Evolutionary conservation across 768 basidiomycete genomes (phyloP).

Genomic region (Boletus patriciae): DNA sequence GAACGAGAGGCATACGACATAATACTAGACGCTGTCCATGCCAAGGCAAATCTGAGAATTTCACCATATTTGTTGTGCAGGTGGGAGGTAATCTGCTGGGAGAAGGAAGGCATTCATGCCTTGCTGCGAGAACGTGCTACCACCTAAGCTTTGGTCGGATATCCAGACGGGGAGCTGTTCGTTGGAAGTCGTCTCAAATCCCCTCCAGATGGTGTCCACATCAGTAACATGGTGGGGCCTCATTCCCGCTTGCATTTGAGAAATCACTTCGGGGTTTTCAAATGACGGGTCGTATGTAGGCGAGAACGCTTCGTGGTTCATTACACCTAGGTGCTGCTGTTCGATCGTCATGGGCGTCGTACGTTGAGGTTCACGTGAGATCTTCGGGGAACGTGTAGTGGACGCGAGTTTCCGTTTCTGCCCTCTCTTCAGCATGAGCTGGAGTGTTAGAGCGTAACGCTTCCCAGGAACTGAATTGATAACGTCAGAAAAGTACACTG

Average conservation of each 20-base stretch:
- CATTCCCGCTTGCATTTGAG: constrained; percentile 34
- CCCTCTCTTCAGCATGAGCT: constrained; percentile 82
- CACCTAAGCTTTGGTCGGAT: constrained; percentile 79
- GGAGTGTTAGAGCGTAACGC: constrained; percentile 86
- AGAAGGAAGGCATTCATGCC: constrained; percentile 86
- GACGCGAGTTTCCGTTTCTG: constrained; percentile 59
- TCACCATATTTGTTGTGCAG: constrained; percentile 77
- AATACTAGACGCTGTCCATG: constrained; percentile 16
- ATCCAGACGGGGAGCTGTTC: constrained; percentile 86
- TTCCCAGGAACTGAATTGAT: constrained; percentile 78
- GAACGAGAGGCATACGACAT: constrained; percentile 20
- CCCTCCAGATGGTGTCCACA: constrained; percentile 73
- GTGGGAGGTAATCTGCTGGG: constrained; percentile 69
- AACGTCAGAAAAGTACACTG: constrained; percentile 6
- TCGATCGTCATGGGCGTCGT: constrained; percentile 49
- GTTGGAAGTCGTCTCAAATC: constrained; percentile 66
- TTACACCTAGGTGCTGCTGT: constrained; percentile 36
- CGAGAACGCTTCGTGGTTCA: constrained; percentile 52
- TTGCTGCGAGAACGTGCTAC: constrained; percentile 70
- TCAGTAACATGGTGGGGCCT: constrained; percentile 28
- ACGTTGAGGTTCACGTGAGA: constrained; percentile 54
- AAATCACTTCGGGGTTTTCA: constrained; percentile 34
- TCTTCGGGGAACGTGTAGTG: constrained; percentile 59
- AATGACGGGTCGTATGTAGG: constrained; percentile 53
- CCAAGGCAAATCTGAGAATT: not conserved